These are phyloP conservation scores for Bremia lactucae DNA, from an alignment of 352 stramenopile species.

Conservation along the genomic window DNA sequence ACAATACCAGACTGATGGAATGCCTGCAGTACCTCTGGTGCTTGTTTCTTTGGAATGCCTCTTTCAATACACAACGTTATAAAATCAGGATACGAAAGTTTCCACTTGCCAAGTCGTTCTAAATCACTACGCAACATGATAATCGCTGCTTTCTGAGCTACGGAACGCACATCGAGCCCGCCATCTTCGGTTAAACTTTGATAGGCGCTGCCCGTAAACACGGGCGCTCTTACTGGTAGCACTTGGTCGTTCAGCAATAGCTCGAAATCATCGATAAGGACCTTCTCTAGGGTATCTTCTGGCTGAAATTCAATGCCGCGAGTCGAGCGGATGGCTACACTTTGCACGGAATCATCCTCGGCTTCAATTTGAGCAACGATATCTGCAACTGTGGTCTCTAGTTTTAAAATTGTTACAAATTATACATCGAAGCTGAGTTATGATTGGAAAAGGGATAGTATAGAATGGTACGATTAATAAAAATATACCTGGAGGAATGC, in stretches of 20 bases:
- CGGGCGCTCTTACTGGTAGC: conserved; percentile 54
- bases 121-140: conserved; percentile 66
- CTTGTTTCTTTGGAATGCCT: conserved; percentile 81
- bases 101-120: conserved; percentile 68
- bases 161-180: conserved; percentile 66
- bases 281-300: conserved; percentile 49
- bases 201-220: conserved; percentile 67
- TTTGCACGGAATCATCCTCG: conserved; percentile 63
- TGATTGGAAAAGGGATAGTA: no score
- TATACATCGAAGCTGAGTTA: background rate
- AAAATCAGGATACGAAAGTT: conserved; percentile 62
- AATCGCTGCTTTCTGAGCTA: conserved; percentile 70
- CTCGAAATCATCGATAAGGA: conserved; percentile 77
- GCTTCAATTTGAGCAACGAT: conserved; percentile 67
- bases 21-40: conserved; percentile 53
- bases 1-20: conserved; percentile 72
- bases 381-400: conserved; percentile 65
- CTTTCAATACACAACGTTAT: conserved; percentile 51
- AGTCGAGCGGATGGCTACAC: conserved; percentile 50
- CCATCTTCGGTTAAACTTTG: conserved; percentile 59
- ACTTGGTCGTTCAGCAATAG: conserved; percentile 71
- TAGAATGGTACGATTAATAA: background rate
- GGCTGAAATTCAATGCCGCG: conserved; percentile 47
- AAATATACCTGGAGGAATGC: conserved; percentile 45
- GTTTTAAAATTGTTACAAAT: background rate